phyloP scores from a whole-genome alignment of 768 basidiomycete species.

The Leucocoprinus leucothites region DNA sequence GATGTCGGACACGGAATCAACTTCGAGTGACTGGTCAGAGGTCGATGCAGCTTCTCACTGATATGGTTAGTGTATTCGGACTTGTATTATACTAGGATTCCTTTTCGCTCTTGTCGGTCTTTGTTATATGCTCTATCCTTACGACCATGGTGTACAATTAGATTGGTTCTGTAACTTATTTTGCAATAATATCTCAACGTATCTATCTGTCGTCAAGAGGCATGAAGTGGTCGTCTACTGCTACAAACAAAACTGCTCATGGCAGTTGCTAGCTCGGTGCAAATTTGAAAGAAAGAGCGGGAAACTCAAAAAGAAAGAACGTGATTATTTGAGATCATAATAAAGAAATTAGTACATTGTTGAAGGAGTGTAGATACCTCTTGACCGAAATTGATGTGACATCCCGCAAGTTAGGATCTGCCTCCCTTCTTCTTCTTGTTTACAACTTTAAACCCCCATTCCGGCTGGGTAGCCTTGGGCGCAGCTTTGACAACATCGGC shows the following conservation, averaged over 20 bases:
- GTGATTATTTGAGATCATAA: background rate
- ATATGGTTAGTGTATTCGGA: background rate
- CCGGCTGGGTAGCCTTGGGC: conserved; percentile 69
- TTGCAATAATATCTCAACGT: background rate
- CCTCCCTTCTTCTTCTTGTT: conserved; percentile 94
- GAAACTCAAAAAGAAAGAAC: background rate
- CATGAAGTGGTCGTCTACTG: background rate
- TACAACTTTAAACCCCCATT: conserved; percentile 92
- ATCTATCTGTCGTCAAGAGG: background rate
- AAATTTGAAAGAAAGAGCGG: too few species aligned
- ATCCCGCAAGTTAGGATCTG: conserved; percentile 36
- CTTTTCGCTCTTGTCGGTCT: background rate
- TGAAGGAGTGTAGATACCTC: conserved; percentile 8
- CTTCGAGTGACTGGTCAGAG: conserved; percentile 7
- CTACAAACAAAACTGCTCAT: background rate
- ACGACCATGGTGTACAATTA: background rate
- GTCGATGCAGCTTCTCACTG: background rate
- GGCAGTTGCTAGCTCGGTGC: background rate
- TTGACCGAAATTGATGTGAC: background rate
- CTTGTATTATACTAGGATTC: background rate
- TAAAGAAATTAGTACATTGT: conserved; percentile 5
- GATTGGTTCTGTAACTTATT: background rate
- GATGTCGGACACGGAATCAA: background rate
- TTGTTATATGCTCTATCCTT: background rate
- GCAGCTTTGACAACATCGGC: conserved; percentile 90